These are phyloP conservation scores for Cladorrhinum samala DNA, from an alignment of 495 filamentous ascomycete genomes.

Conservation along the genomic window DNA sequence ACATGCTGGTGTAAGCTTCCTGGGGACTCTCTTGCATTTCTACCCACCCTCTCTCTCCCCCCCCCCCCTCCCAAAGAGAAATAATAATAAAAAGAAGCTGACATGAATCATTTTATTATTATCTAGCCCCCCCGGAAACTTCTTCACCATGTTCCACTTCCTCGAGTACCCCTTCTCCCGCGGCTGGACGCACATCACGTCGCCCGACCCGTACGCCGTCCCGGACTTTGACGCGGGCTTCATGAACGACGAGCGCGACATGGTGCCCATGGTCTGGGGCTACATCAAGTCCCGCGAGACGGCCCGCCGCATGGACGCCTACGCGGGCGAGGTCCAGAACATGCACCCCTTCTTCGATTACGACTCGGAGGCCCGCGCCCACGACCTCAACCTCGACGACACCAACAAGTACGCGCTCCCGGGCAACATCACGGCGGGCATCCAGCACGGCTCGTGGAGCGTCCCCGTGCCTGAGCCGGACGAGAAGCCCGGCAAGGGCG, in stretches of 20 bases:
- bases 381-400: conserved; percentile 67
- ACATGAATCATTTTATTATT: no score
- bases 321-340: conserved; percentile 67
- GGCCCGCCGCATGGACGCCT: conserved; percentile 68
- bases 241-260: conserved; percentile 80
- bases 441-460: conserved; percentile 51
- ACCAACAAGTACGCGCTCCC: conserved; percentile 69
- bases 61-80: background rate
- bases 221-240: conserved; percentile 81
- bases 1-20: conserved; percentile 52
- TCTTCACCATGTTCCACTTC: conserved; percentile 88
- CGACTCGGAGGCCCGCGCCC: conserved; percentile 59
- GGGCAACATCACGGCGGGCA: conserved; percentile 66
- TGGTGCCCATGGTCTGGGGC: conserved; percentile 79
- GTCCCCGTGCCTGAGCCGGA: conserved; percentile 34
- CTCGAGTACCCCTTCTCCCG: conserved; percentile 78
- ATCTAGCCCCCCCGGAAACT: conserved; percentile 54
- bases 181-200: conserved; percentile 65
- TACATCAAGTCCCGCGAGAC: conserved; percentile 86
- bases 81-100: background rate
- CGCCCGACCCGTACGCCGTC: conserved; percentile 61
- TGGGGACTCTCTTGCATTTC: no score
- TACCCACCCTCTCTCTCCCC: no score
- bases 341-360: conserved; percentile 64
- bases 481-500: conserved; percentile 40